Percentiles rank a stretch among this genome's conserved stretches.
Evolutionary conservation across 73 alveolate genomes (phyloP).

Genomic region (Tetrahymena thermophila): DNA sequence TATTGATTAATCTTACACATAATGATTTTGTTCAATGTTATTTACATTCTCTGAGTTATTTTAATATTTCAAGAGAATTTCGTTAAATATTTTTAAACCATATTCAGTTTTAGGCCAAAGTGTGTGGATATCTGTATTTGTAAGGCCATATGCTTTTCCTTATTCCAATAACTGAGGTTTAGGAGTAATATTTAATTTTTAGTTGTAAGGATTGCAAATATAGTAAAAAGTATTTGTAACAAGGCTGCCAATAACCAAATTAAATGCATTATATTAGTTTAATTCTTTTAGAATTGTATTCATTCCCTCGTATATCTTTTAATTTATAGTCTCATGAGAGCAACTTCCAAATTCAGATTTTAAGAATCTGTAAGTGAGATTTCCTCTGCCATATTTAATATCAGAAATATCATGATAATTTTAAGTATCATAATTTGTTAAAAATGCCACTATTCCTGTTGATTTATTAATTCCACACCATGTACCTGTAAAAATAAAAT

Average conservation of each 20-base stretch:
- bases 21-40: background rate
- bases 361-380: background rate
- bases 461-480: background rate
- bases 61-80: background rate
- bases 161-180: background rate
- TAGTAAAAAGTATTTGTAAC: background rate
- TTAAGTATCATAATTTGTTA: background rate
- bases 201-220: background rate
- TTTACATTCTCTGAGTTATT: background rate
- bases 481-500: background rate
- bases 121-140: background rate
- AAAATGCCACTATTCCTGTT: background rate
- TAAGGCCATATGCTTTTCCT: background rate
- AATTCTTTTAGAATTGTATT: background rate
- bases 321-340: background rate
- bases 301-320: background rate
- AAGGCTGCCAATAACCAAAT: background rate
- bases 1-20: background rate
- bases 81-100: background rate
- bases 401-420: background rate
- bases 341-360: background rate
- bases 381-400: background rate
- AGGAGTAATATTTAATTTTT: background rate
- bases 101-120: background rate
- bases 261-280: background rate